Evolutionary conservation across 768 basidiomycete species (phyloP), one percentile per base, ranked within the genome.

Genomic region (Phylloporus sp.): DNA sequence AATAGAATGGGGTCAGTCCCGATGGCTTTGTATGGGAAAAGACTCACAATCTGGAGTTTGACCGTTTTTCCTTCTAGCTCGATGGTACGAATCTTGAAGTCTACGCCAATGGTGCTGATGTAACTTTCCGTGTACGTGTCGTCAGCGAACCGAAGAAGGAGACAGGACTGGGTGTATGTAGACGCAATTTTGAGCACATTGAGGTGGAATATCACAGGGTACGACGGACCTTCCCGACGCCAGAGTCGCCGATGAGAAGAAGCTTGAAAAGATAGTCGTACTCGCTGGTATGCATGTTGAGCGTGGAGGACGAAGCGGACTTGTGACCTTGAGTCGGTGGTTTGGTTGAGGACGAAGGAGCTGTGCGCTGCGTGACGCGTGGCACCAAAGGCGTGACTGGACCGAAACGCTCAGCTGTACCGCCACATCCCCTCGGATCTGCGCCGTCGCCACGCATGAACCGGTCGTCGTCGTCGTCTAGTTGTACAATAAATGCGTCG

Each of bases 21-120:
- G n/a, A n/a, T n/a, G n/a, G n/a, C n/a, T 18, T 27, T 22, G 22
- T 13, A 24, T 35, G n/a, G n/a, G n/a, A n/a, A 47, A 53, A 46
- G 34, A 71, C 94, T 70, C 61, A 96, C 94, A 70, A 98, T 98
- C 73, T 98, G 95, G 49, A 98, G 79, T 70, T 97, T 98, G 68
- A 97, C 90, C 1, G 90, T 90, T 84, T 96, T 96, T 49, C 95
- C 95, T 63, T 98, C 95, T 44, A 98, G 78, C 68, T 98, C 95
- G 70, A 98, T 97, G 28, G 95, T 98, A 50, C 95, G 82, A 73
- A 98, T 97, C 85, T 94, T 95, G 75, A 96, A 96, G 75, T 96
- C 93, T 48, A 97, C 92, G 55, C 96, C 96, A 69, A 97, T 98
- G 31, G 95, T 97, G 49, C 86, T 89, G 65, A 98, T 94, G 71